These are phyloP conservation scores for Suillus weaverae DNA, from an alignment of 768 basidiomycete genomes.

Conservation along the genomic window DNA sequence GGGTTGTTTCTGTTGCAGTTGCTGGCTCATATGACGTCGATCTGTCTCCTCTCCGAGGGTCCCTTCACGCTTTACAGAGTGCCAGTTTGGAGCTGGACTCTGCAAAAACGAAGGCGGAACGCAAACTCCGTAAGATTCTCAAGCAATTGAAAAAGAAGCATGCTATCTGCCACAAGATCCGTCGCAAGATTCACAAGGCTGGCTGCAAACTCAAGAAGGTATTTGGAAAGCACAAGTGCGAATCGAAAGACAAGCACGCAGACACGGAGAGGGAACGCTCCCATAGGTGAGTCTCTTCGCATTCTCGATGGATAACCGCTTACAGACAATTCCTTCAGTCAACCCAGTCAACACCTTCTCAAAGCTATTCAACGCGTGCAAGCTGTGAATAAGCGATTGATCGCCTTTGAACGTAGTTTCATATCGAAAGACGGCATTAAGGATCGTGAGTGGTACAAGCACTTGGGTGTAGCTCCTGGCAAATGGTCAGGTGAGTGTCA, in stretches of 20 bases:
- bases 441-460: conserved; percentile 80
- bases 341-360: conserved; percentile 44
- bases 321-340: conserved; percentile 19
- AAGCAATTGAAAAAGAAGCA: conserved; percentile 34
- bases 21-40: conserved; percentile 29
- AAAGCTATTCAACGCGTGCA: conserved; percentile 59
- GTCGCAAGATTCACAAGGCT: conserved; percentile 26
- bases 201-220: conserved; percentile 39
- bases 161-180: conserved; percentile 18
- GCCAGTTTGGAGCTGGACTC: conserved; percentile 55
- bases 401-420: conserved; percentile 73
- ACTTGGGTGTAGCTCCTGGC: conserved; percentile 81
- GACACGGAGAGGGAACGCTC: not conserved
- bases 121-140: conserved; percentile 46
- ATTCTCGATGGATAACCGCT: not conserved
- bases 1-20: conserved; percentile 30
- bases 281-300: not conserved
- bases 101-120: conserved; percentile 58
- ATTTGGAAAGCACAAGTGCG: conserved; percentile 31
- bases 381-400: conserved; percentile 60
- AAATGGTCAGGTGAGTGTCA: conserved; percentile 66
- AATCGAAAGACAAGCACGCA: conserved; percentile 10
- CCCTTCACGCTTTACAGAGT: conserved; percentile 45
- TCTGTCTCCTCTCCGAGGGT: conserved; percentile 44
- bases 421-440: conserved; percentile 75